phyloP scores from a whole-genome alignment of 2,329 filamentous ascomycete genomes.

The Fusarium sambucinum region DNA sequence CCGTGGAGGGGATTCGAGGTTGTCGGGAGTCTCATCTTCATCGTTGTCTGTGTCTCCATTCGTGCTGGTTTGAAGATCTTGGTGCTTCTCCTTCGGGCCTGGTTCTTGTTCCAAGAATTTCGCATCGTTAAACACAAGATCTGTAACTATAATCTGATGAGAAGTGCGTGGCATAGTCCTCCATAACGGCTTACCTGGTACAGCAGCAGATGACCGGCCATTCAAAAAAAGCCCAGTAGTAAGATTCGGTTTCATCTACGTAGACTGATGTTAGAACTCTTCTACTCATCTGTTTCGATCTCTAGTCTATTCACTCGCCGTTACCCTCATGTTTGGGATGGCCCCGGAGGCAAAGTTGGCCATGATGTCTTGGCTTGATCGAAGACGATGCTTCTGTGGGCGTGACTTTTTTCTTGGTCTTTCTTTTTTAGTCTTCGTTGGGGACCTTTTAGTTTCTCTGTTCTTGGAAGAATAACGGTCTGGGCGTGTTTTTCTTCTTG shows the following conservation, averaged over 20 bases:
- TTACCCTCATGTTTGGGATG: constrained; percentile 57
- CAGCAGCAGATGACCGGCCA: constrained; percentile 43
- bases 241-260: constrained; percentile 53
- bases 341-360: constrained; percentile 67
- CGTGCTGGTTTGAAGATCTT: neutral
- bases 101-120: constrained; percentile 52
- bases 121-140: constrained; percentile 67
- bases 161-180: neutral
- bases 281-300: neutral
- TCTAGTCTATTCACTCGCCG: constrained; percentile 41
- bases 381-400: constrained; percentile 48
- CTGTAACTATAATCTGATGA: constrained; percentile 54
- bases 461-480: constrained; percentile 65
- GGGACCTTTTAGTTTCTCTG: neutral
- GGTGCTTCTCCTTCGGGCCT: constrained; percentile 26
- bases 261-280: constrained; percentile 5
- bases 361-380: constrained; percentile 62
- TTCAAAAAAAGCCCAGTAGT: constrained; percentile 53
- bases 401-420: constrained; percentile 13
- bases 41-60: neutral
- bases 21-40: neutral
- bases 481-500: constrained; percentile 67
- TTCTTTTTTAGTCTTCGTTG: constrained; percentile 22
- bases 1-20: neutral
- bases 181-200: constrained; percentile 35